These are phyloP conservation scores for Auriculariales sp. DNA, from an alignment of 768 basidiomycete genomes.

Conservation along the genomic window DNA sequence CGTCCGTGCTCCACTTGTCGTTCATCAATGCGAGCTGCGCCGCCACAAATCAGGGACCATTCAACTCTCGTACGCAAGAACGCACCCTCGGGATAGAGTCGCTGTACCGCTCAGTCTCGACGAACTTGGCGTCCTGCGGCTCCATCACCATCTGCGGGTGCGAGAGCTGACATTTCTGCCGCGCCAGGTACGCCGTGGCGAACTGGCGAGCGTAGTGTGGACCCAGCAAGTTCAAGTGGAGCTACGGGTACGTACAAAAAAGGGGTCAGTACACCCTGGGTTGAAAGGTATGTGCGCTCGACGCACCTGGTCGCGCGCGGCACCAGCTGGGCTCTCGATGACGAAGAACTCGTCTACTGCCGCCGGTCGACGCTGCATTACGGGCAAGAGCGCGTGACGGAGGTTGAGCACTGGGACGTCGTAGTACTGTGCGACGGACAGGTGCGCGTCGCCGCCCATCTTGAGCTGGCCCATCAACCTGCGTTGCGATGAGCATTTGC, in stretches of 20 bases:
- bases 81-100: background rate
- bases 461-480: conserved; percentile 1
- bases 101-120: background rate
- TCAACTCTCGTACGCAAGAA: background rate
- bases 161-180: background rate
- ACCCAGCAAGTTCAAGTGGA: background rate
- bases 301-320: background rate
- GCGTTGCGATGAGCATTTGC: too few relatives aligned
- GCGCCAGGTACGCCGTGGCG: background rate
- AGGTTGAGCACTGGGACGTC: background rate
- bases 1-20: background rate
- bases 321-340: background rate
- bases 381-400: background rate
- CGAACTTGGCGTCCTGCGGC: background rate
- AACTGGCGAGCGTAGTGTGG: background rate
- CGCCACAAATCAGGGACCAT: background rate
- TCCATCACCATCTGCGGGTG: background rate
- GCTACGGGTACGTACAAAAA: background rate
- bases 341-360: background rate
- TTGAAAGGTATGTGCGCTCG: background rate
- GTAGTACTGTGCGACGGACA: conserved; percentile 3
- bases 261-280: background rate
- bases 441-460: conserved; percentile 5
- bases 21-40: background rate
- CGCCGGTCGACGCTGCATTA: background rate